phyloP scores from a whole-genome alignment of 306 rosid species.

The Cucurbita pepo region DNA sequence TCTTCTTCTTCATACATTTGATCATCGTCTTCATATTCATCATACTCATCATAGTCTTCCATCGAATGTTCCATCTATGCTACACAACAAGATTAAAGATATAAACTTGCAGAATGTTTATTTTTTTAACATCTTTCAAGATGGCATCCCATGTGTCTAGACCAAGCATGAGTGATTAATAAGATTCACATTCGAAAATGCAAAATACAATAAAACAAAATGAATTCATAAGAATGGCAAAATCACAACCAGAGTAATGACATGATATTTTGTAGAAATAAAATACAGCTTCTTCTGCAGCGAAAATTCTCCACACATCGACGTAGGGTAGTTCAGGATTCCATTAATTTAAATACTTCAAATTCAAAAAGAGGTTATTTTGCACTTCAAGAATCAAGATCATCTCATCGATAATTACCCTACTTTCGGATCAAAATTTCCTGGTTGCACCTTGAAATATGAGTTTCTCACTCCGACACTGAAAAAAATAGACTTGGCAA shows the following conservation, averaged over 20 bases:
- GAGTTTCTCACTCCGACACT: not conserved
- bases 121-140: not conserved
- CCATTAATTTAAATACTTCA: not conserved
- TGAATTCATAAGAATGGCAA: not conserved
- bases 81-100: not conserved
- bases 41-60: constrained; percentile 10
- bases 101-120: not conserved
- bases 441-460: not conserved
- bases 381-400: not conserved
- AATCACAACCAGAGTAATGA: not conserved
- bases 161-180: not conserved
- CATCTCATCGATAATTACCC: not conserved
- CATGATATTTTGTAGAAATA: not conserved
- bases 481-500: not conserved
- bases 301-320: not conserved
- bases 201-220: not conserved
- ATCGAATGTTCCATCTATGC: not conserved
- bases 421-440: not conserved
- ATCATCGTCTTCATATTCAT: constrained; percentile 39
- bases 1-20: constrained; percentile 25
- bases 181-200: not conserved
- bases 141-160: not conserved
- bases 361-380: not conserved
- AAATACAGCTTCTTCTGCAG: not conserved
- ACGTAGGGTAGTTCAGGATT: not conserved